These are phyloP conservation scores for Choanephora cucurbitarum DNA, from an alignment of 371 early-diverging fungal genomes.

Conservation along the genomic window DNA sequence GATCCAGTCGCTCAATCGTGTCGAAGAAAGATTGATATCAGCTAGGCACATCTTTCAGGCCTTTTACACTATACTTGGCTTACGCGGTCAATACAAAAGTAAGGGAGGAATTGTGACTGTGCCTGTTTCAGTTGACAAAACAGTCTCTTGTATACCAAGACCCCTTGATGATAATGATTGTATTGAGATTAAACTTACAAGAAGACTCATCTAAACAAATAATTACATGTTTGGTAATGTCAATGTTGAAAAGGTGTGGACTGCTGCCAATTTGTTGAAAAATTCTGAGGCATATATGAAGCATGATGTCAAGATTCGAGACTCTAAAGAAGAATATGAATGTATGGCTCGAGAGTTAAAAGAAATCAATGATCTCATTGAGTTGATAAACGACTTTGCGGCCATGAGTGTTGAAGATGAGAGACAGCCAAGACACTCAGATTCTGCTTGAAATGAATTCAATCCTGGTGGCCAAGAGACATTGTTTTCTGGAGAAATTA, in stretches of 20 bases:
- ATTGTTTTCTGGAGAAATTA: too few relatives aligned
- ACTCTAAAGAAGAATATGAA: too few relatives aligned
- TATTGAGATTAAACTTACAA: constrained; percentile 1
- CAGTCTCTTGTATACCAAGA: constrained; percentile 1
- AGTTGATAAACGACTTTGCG: too few relatives aligned
- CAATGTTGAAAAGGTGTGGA: neutral
- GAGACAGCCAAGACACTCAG: too few relatives aligned
- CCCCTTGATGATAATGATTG: neutral
- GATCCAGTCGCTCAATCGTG: neutral
- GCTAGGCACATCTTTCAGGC: constrained; percentile 9
- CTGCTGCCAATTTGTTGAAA: too few relatives aligned
- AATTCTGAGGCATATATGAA: too few relatives aligned
- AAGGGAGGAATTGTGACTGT: constrained; percentile 9
- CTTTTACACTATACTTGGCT: constrained; percentile 2
- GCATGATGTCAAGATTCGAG: too few relatives aligned
- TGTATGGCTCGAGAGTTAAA: too few relatives aligned
- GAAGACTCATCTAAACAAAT: neutral
- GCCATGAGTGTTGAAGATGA: too few relatives aligned
- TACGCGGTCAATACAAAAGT: constrained; percentile 6
- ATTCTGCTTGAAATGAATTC: too few relatives aligned
- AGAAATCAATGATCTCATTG: too few relatives aligned
- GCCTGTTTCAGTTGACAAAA: constrained; percentile 7
- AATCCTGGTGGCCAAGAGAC: too few relatives aligned
- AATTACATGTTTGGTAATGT: constrained; percentile 11
- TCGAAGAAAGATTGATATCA: constrained; percentile 7